phyloP scores from a whole-genome alignment of 768 basidiomycete species.

The Pulveroboletus ravenelii region DNA sequence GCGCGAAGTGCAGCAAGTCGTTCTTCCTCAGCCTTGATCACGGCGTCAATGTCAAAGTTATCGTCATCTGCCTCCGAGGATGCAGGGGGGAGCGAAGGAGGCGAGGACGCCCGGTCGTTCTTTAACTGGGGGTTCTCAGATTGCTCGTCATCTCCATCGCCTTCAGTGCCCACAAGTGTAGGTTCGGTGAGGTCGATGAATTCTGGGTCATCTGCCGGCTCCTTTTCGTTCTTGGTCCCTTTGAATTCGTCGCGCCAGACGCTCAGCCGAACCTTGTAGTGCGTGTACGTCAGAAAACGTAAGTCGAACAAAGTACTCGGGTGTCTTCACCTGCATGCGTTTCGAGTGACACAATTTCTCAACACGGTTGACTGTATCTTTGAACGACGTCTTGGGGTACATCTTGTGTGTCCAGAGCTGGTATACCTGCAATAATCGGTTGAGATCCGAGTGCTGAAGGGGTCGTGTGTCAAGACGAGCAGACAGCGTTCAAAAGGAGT shows the following conservation, averaged over 20 bases:
- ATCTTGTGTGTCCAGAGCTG: constrained; percentile 94
- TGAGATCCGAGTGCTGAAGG: constrained; percentile 71
- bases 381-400: constrained; percentile 85
- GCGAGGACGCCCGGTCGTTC: constrained; percentile 35
- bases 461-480: not conserved
- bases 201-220: constrained; percentile 17
- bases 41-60: constrained; percentile 50
- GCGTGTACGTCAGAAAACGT: constrained; percentile 6
- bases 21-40: constrained; percentile 44
- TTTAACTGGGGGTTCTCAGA: constrained; percentile 4
- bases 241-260: constrained; percentile 73
- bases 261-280: constrained; percentile 57
- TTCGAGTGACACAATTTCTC: constrained; percentile 87
- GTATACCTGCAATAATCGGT: constrained; percentile 75
- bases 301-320: not conserved
- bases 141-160: constrained; percentile 12
- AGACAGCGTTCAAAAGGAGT: not conserved
- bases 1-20: constrained; percentile 24
- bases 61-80: constrained; percentile 42
- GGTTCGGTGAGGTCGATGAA: constrained; percentile 30
- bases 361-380: constrained; percentile 77
- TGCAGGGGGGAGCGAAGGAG: constrained; percentile 36
- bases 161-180: constrained; percentile 26
- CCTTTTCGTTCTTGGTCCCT: constrained; percentile 36
- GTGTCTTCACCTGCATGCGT: constrained; percentile 68